Evolutionary conservation across 768 basidiomycete genomes (phyloP).

Genomic region (Boletus coccyginus): DNA sequence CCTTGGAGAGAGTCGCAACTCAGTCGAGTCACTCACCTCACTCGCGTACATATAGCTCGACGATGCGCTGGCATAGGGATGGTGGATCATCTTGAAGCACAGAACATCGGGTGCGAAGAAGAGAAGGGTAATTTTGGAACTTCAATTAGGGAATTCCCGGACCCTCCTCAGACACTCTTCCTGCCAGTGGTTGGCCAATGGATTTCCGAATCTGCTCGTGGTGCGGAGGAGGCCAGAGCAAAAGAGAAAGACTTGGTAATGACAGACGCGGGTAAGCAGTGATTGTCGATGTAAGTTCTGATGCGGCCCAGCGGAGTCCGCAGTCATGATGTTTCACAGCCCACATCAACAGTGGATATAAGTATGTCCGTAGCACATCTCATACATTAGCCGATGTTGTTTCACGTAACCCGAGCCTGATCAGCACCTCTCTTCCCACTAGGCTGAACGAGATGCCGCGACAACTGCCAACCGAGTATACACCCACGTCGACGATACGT

Average conservation of each 20-base stretch:
- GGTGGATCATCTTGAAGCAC: constrained; percentile 26
- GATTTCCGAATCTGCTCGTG: constrained; percentile 4
- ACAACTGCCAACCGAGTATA: too few relatives aligned
- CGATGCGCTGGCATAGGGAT: constrained; percentile 26
- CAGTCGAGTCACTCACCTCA: constrained; percentile 14
- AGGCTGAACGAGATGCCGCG: too few relatives aligned
- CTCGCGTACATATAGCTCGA: constrained; percentile 26
- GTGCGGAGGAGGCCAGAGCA: background rate
- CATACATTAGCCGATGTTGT: too few relatives aligned
- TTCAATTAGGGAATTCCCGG: background rate
- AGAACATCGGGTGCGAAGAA: constrained; percentile 18
- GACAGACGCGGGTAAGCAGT: constrained; percentile 1
- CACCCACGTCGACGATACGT: too few relatives aligned
- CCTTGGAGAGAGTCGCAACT: background rate
- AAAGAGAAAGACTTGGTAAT: background rate
- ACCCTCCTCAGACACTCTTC: background rate
- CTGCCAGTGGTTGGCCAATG: background rate
- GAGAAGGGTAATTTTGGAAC: background rate
- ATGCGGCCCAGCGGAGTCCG: background rate
- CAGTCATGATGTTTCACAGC: constrained; percentile 10
- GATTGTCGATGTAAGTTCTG: background rate
- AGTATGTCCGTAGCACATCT: background rate
- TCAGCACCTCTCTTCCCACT: too few relatives aligned
- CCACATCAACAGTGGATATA: background rate
- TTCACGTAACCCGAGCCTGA: too few relatives aligned